Conservation (phyloP, 139 green algal species). For the Spirogloea muscicola region DNA sequence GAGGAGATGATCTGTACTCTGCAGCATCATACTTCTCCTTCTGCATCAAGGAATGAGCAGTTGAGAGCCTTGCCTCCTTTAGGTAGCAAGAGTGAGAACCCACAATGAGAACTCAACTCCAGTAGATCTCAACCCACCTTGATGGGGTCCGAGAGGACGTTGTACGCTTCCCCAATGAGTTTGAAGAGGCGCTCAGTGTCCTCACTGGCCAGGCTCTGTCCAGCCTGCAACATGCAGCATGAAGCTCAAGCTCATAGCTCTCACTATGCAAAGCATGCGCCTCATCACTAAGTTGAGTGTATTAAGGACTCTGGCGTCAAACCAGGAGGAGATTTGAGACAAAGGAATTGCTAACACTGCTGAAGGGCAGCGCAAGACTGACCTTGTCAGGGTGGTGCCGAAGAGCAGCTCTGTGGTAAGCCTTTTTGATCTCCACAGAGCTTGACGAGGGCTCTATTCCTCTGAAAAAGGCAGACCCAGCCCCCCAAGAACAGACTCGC, state of each 20-base stretch:
- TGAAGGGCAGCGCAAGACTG: neutral
- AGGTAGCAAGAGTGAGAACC: too few relatives aligned
- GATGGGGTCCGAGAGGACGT: constrained; percentile 21
- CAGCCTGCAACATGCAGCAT: constrained; percentile 14
- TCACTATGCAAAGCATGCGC: too few relatives aligned
- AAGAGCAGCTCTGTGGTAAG: constrained; percentile 37
- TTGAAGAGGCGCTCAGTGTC: constrained; percentile 45
- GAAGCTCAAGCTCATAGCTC: too few relatives aligned
- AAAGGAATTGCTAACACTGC: too few relatives aligned
- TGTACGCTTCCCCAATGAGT: constrained; percentile 36
- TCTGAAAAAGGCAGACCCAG: neutral
- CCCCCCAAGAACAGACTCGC: neutral
- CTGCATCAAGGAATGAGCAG: too few relatives aligned
- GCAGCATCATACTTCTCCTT: too few relatives aligned
- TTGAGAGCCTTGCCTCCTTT: too few relatives aligned
- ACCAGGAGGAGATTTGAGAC: neutral
- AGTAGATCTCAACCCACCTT: constrained; percentile 39
- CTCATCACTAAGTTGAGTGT: too few relatives aligned
- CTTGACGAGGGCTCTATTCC: constrained; percentile 10
- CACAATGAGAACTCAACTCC: too few relatives aligned
- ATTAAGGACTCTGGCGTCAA: too few relatives aligned
- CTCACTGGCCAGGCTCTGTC: neutral
- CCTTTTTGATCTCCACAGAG: constrained; percentile 37
- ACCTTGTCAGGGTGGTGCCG: constrained; percentile 48
- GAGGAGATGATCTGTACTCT: too few relatives aligned